Conservation (phyloP, 306 rosid species). For the Aeschynomene evenia region DNA sequence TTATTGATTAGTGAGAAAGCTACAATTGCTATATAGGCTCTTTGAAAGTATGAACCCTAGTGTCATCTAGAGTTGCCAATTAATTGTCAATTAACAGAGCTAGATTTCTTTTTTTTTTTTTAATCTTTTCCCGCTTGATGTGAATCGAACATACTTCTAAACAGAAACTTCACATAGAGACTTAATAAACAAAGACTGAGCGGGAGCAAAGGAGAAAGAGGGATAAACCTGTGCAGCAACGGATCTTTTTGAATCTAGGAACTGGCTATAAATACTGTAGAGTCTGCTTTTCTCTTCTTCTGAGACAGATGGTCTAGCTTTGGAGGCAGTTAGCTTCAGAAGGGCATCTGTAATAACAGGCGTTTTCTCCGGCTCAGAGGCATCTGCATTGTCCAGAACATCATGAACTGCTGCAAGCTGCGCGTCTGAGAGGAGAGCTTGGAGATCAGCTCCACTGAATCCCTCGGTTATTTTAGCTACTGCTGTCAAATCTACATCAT, state of each 20-base stretch:
- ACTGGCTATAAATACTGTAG: slow-evolving; percentile 65
- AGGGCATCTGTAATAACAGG: slow-evolving; percentile 70
- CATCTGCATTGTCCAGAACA: slow-evolving; percentile 48
- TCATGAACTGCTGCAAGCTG: slow-evolving; percentile 98
- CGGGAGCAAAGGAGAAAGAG: background rate
- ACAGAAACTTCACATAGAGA: slow-evolving; percentile 1
- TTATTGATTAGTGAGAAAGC: background rate
- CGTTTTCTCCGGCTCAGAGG: slow-evolving; percentile 41
- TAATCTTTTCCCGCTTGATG: too few relatives aligned
- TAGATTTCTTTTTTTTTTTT: background rate
- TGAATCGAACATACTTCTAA: background rate
- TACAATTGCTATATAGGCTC: background rate
- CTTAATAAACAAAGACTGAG: background rate
- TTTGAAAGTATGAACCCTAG: slow-evolving; percentile 3
- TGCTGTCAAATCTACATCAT: slow-evolving; percentile 70
- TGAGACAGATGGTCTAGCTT: slow-evolving; percentile 83
- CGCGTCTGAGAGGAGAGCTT: slow-evolving; percentile 92
- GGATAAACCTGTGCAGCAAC: slow-evolving; percentile 73
- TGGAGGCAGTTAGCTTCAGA: slow-evolving; percentile 62
- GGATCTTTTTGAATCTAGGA: slow-evolving; percentile 79
- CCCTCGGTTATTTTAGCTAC: slow-evolving; percentile 84
- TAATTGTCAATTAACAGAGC: slow-evolving; percentile 6
- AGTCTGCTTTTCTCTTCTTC: slow-evolving; percentile 81
- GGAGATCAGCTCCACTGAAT: slow-evolving; percentile 96
- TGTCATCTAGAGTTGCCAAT: slow-evolving; percentile 8